phyloP scores from a whole-genome alignment of 73 alveolate species.

The Tetrahymena borealis region DNA sequence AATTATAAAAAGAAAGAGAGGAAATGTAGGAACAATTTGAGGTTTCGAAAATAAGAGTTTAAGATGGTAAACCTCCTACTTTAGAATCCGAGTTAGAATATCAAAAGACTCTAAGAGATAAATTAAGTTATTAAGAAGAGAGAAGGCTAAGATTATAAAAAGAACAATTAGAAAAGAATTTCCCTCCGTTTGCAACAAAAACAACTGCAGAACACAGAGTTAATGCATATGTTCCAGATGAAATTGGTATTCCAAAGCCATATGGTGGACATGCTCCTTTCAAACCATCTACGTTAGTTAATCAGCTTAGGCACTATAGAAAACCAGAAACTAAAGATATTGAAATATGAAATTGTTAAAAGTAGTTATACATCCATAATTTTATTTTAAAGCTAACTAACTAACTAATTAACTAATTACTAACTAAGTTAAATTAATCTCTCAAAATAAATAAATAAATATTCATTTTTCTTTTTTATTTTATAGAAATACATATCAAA shows the following conservation, averaged over 20 bases:
- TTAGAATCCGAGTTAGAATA: conserved; percentile 76
- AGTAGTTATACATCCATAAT: too few species aligned
- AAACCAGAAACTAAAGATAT: conserved; percentile 75
- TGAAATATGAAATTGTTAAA: conserved; percentile 64
- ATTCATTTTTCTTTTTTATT: too few species aligned
- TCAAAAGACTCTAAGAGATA: conserved; percentile 63
- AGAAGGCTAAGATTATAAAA: conserved; percentile 48
- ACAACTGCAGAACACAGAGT: conserved; percentile 95
- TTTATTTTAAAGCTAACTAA: too few species aligned
- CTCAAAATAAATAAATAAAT: too few species aligned
- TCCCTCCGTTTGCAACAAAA: conserved; percentile 68
- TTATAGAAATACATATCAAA: too few species aligned
- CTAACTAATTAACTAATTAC: too few species aligned
- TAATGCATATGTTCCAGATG: conserved; percentile 86
- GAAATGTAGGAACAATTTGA: conserved; percentile 76
- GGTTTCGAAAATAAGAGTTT: conserved; percentile 65
- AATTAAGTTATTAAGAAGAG: conserved; percentile 60
- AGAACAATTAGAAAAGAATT: conserved; percentile 61
- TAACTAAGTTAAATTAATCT: too few species aligned
- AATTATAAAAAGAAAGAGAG: conserved; percentile 83
- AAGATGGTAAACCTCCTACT: conserved; percentile 87
- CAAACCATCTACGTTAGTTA: conserved; percentile 86
- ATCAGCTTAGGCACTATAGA: conserved; percentile 81
- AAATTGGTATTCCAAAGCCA: conserved; percentile 66
- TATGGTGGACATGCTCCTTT: conserved; percentile 94